phyloP scores from a whole-genome alignment of 108 stramenopile species.

The Conticribra weissflogii region DNA sequence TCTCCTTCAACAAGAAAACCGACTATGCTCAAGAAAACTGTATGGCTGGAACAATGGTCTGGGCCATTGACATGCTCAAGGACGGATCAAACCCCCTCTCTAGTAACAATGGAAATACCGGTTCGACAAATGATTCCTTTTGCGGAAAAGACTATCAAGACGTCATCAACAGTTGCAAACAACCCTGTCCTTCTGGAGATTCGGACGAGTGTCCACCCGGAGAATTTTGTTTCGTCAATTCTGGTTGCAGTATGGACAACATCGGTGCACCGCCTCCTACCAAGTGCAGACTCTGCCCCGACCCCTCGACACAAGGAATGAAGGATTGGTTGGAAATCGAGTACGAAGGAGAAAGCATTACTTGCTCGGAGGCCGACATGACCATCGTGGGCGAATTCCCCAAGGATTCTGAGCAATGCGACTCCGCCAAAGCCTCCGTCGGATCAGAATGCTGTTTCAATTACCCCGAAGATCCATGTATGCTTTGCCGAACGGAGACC shows the following conservation, averaged over 20 bases:
- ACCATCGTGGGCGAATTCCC: conserved; percentile 26
- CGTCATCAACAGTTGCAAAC: conserved; percentile 42
- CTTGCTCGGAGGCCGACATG: conserved; percentile 50
- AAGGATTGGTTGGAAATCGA: conserved; percentile 46
- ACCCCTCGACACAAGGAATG: conserved; percentile 51
- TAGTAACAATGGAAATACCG: conserved; percentile 46
- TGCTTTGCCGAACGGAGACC: conserved; percentile 49
- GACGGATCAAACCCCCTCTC: conserved; percentile 48
- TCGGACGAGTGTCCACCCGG: conserved; percentile 41
- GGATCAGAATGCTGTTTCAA: conserved; percentile 40
- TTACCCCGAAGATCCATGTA: conserved; percentile 46
- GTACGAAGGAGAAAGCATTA: conserved; percentile 39
- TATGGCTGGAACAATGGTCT: conserved; percentile 47
- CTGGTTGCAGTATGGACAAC: conserved; percentile 49
- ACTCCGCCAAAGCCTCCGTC: conserved; percentile 44
- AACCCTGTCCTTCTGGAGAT: conserved; percentile 42
- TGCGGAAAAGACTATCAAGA: conserved; percentile 51
- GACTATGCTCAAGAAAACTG: conserved; percentile 47
- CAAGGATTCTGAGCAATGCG: conserved; percentile 36
- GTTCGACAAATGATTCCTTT: conserved; percentile 45
- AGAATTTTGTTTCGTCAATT: conserved; percentile 44
- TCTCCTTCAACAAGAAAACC: conserved; percentile 47
- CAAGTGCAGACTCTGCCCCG: conserved; percentile 50
- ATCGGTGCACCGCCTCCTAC: conserved; percentile 47
- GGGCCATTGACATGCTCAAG: conserved; percentile 56